These are phyloP conservation scores for Mycena crocata DNA, from an alignment of 768 basidiomycete species.

Conservation along the genomic window DNA sequence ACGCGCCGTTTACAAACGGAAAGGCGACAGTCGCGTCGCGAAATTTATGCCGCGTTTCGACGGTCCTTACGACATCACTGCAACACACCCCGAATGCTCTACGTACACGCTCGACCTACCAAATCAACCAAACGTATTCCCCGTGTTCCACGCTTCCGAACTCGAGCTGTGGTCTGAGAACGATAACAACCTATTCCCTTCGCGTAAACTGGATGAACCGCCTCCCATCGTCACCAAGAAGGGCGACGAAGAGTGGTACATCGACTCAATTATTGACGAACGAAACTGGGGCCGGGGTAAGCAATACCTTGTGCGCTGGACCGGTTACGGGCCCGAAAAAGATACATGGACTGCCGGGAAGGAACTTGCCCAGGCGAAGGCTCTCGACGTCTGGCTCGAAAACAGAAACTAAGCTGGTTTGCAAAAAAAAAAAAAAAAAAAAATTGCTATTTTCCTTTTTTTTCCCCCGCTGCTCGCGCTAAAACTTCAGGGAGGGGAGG, in stretches of 20 bases:
- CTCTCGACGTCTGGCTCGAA: no score
- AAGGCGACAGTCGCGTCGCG: no score
- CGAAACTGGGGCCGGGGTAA: neutral
- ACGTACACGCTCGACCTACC: slow-evolving; percentile 39
- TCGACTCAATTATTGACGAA: neutral
- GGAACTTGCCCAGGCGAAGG: no score
- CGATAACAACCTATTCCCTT: slow-evolving; percentile 45
- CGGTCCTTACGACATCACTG: slow-evolving; percentile 38
- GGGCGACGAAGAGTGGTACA: neutral
- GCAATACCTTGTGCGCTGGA: neutral
- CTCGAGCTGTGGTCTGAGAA: slow-evolving; percentile 41
- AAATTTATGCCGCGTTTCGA: slow-evolving; percentile 33
- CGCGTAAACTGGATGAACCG: slow-evolving; percentile 15
- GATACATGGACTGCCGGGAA: neutral
- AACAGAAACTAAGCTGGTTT: no score
- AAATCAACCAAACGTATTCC: slow-evolving; percentile 29
- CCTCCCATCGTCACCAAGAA: neutral
- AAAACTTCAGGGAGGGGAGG: no score
- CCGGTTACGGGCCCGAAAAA: neutral
- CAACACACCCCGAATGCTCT: slow-evolving; percentile 31
- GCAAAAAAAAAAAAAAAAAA: no score
- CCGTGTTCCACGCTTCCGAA: no score
- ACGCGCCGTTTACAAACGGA: no score
- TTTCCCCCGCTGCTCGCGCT: no score
- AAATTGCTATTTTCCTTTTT: no score